These are phyloP conservation scores for Gossypium ekmanianum DNA, from an alignment of 345 rosid species.

Conservation along the genomic window DNA sequence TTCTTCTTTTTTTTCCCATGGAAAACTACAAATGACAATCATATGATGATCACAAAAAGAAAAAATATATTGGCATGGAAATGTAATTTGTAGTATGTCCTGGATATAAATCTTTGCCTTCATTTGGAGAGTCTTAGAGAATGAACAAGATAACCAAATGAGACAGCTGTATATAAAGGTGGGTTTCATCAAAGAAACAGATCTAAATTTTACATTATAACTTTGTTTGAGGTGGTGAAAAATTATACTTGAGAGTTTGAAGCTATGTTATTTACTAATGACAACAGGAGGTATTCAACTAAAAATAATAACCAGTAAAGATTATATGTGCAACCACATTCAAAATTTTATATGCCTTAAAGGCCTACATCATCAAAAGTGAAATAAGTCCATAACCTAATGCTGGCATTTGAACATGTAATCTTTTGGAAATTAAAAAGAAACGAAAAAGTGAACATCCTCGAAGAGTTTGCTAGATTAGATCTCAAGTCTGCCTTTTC, in stretches of 20 bases:
- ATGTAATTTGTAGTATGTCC: conserved; percentile 1
- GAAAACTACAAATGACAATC: neutral
- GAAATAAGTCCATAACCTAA: neutral
- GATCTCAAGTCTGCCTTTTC: conserved; percentile 1
- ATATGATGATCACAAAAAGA: neutral
- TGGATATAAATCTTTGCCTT: neutral
- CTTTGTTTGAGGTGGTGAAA: neutral
- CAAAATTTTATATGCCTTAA: neutral
- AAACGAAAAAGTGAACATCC: neutral
- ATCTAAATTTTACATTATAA: neutral
- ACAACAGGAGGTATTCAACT: neutral
- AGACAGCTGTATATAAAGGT: neutral
- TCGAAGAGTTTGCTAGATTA: neutral
- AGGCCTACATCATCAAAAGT: neutral
- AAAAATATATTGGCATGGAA: neutral
- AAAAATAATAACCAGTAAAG: neutral
- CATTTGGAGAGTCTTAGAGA: neutral
- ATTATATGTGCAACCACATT: neutral
- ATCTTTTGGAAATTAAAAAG: neutral
- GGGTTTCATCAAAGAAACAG: neutral
- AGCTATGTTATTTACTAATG: neutral
- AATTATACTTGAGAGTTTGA: neutral
- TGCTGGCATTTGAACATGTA: neutral
- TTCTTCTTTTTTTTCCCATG: neutral
- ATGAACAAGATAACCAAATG: neutral